Percentiles rank a stretch among this genome's conserved stretches.
These are phyloP conservation scores for Brettanomyces sp. DNA, from an alignment of 805 yeast species.

Conservation along the genomic window DNA sequence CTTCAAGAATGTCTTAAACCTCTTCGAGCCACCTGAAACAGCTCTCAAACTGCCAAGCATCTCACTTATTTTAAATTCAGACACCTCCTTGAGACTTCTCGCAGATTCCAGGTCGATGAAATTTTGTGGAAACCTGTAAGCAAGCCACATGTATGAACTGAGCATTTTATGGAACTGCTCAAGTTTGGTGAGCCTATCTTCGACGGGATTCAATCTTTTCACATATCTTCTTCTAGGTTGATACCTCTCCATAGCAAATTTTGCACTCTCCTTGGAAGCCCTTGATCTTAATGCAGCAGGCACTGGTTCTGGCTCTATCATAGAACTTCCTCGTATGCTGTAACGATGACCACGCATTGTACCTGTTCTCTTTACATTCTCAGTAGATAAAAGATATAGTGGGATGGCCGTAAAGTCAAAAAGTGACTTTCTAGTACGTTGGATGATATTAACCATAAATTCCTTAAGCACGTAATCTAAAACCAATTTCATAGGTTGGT, in stretches of 20 bases:
- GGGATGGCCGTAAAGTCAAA: slow-evolving; percentile 36
- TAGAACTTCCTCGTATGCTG: slow-evolving; percentile 4
- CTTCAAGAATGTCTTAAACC: slow-evolving; percentile 11
- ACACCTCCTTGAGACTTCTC: slow-evolving; percentile 51
- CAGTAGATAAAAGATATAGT: slow-evolving; percentile 19
- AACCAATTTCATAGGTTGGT: slow-evolving; percentile 15
- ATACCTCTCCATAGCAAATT: slow-evolving; percentile 8
- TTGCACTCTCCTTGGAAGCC: slow-evolving; percentile 7
- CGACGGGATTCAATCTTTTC: slow-evolving; percentile 16
- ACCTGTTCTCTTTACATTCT: slow-evolving; percentile 5
- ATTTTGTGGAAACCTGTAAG: slow-evolving; percentile 75
- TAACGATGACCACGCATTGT: slow-evolving; percentile 7
- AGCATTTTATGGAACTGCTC: slow-evolving; percentile 65
- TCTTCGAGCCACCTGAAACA: slow-evolving; percentile 7
- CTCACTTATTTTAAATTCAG: slow-evolving; percentile 53
- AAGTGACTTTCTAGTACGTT: slow-evolving; percentile 43
- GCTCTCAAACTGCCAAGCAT: slow-evolving; percentile 30
- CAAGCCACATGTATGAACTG: slow-evolving; percentile 72
- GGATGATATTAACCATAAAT: slow-evolving; percentile 48
- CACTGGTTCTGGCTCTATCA: slow-evolving; percentile 21
- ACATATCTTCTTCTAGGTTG: slow-evolving; percentile 11
- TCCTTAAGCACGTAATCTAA: slow-evolving; percentile 32
- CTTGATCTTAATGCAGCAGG: slow-evolving; percentile 15
- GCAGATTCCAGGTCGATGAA: slow-evolving; percentile 76
- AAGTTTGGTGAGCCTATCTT: slow-evolving; percentile 26